Evolutionary conservation across 257 asterid species (phyloP), one percentile per base, ranked within the genome.

Genomic region (Cruciata laevipes): DNA sequence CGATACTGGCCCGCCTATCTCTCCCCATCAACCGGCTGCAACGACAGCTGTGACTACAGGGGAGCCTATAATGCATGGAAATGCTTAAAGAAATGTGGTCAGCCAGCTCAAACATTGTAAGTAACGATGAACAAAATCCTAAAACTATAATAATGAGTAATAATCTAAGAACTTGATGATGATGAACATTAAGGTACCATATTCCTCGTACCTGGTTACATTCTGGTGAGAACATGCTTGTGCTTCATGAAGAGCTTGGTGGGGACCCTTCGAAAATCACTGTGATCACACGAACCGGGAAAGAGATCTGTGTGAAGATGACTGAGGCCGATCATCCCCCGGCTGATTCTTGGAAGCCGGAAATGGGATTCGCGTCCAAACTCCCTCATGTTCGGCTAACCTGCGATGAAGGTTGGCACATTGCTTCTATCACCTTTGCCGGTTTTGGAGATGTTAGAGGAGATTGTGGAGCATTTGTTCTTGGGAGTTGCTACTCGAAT

Each of bases 101-200:
- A 89, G 73, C 92, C 96, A n/a, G 85, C 96, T 70, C 96, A 89
- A 80, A 83, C 72, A 62, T 67, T 84, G 96, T 89, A 77, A 80
- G 91, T 42, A 32, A 16, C 44, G 0, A 58, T 35, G 38, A 37
- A 37, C 8, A 18, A 31, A 33, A 13, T 66, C 66, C 59, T 17
- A 53, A 53, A 24, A 1, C 32, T 3, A 24, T 16, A 47, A 7
- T 38, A 8, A 47, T 47, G 53, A 42, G 49, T 3, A 11, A 42
- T 13, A 47, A 47, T 47, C 20, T 47, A 14, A 47, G 1, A 16
- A 16, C 20, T 47, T 47, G 42, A 6, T 37, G 40, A 35, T 35
- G 47, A 40, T 40, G 17, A 47, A 47, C 63, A 55, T 25, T 70
- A 24, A 85, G 96, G 90, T 85, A 83, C 70, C 85, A 85, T 44